These are phyloP conservation scores for Talaromyces ruber DNA, from an alignment of 495 filamentous ascomycete species.

Conservation along the genomic window DNA sequence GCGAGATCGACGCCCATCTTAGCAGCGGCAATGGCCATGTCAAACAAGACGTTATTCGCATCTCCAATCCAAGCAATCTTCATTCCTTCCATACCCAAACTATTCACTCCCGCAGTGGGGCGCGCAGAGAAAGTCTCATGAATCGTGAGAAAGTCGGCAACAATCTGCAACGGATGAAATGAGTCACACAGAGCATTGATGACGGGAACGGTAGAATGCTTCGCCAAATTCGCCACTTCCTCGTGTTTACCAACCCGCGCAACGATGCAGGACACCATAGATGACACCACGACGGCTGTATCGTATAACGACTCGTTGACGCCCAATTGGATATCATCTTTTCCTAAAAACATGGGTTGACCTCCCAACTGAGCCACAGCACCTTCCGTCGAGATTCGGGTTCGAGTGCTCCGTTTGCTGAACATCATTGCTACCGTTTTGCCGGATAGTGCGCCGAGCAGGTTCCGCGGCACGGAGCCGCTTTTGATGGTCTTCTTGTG, in stretches of 20 bases:
- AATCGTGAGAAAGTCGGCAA: slow-evolving; percentile 89
- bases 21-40: slow-evolving; percentile 73
- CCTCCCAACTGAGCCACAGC: slow-evolving; percentile 78
- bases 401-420: slow-evolving; percentile 88
- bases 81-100: slow-evolving; percentile 66
- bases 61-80: slow-evolving; percentile 96
- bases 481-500: slow-evolving; percentile 75
- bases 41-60: slow-evolving; percentile 93
- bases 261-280: slow-evolving; percentile 86
- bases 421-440: slow-evolving; percentile 93
- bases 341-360: slow-evolving; percentile 91
- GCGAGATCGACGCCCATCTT: slow-evolving; percentile 81
- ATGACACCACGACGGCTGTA: slow-evolving; percentile 79
- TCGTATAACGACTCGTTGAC: slow-evolving; percentile 93
- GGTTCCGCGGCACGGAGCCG: slow-evolving; percentile 47
- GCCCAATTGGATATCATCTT: slow-evolving; percentile 90
- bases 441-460: slow-evolving; percentile 51
- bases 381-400: slow-evolving; percentile 83
- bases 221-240: slow-evolving; percentile 70
- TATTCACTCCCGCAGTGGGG: slow-evolving; percentile 25
- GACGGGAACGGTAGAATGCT: slow-evolving; percentile 76
- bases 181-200: slow-evolving; percentile 89
- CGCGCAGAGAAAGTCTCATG: slow-evolving; percentile 59
- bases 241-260: slow-evolving; percentile 79
- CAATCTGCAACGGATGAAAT: slow-evolving; percentile 85